Evolutionary conservation across 306 rosid genomes (phyloP).

Genomic region (Cucumis hystrix): DNA sequence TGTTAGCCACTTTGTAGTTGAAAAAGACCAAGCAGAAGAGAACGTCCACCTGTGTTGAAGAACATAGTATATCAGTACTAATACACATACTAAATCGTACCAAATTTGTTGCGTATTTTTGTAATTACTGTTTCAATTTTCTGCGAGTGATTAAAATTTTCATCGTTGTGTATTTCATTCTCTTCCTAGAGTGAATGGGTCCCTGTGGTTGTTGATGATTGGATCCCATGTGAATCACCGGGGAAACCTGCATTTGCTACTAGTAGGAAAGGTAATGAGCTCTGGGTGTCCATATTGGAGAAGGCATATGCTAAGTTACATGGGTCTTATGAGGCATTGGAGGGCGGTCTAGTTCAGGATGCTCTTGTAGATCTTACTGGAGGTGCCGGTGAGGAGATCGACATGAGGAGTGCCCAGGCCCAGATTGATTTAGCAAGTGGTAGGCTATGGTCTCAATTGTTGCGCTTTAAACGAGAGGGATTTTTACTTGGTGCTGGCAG

Average conservation of each 20-base stretch:
- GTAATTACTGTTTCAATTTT: background rate
- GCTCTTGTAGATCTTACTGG: constrained; percentile 99
- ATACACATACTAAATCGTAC: background rate
- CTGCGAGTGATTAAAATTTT: background rate
- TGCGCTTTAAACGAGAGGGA: constrained; percentile 95
- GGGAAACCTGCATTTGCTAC: constrained; percentile 98
- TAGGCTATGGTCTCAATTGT: constrained; percentile 88
- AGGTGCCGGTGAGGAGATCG: constrained; percentile 99
- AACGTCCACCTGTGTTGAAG: background rate
- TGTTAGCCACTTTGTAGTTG: background rate
- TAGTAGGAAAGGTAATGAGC: constrained; percentile 81
- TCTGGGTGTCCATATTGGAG: constrained; percentile 97
- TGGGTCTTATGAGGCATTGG: constrained; percentile 94
- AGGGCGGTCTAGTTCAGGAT: constrained; percentile 99
- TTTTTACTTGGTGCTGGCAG: constrained; percentile 97
- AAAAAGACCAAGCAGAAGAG: background rate
- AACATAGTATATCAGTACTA: background rate
- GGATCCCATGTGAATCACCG: constrained; percentile 94
- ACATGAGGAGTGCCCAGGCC: constrained; percentile 92
- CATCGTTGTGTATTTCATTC: background rate
- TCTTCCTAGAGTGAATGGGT: constrained; percentile 88
- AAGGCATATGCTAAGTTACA: constrained; percentile 99
- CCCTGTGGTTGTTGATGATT: constrained; percentile 97
- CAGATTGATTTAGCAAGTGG: constrained; percentile 99
- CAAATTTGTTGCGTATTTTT: background rate